A percentile compares a stretch with the other conserved stretches of the same genome.
Conservation (phyloP, 106 monocot species). For the Chionographis japonica region DNA sequence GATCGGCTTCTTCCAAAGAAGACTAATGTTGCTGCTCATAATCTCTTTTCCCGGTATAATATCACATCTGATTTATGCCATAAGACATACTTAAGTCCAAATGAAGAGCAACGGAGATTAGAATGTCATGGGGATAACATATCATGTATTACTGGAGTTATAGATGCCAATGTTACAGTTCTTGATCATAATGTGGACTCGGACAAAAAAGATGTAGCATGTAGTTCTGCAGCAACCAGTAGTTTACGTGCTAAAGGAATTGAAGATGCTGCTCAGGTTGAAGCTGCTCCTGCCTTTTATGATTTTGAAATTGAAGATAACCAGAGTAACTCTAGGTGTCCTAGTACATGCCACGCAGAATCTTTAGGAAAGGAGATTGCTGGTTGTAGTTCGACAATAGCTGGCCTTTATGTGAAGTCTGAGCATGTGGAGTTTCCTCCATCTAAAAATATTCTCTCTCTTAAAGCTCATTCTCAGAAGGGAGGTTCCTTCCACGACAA, state of each 20-base stretch:
- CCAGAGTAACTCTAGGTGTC: neutral
- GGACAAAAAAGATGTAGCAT: slow-evolving; percentile 7
- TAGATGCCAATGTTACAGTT: slow-evolving; percentile 19
- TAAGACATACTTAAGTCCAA: neutral
- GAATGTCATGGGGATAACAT: slow-evolving; percentile 37
- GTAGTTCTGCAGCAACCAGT: slow-evolving; percentile 9
- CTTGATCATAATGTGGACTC: neutral
- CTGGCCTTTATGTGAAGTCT: slow-evolving; percentile 8
- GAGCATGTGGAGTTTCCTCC: neutral
- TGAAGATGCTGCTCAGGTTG: neutral
- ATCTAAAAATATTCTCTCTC: neutral
- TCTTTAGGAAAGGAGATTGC: slow-evolving; percentile 7
- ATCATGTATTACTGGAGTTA: slow-evolving; percentile 11
- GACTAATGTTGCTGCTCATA: neutral
- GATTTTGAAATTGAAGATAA: neutral
- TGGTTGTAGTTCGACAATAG: slow-evolving; percentile 4
- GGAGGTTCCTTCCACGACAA: neutral
- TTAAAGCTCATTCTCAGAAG: slow-evolving; percentile 1
- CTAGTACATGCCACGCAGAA: neutral
- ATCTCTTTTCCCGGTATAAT: neutral
- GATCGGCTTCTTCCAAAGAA: neutral
- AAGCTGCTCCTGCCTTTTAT: neutral
- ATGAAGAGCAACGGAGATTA: slow-evolving; percentile 16
- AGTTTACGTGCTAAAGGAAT: slow-evolving; percentile 10
- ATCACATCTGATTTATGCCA: neutral